phyloP scores from a whole-genome alignment of 2,329 filamentous ascomycete species.

The Paradendryphiella salina region DNA sequence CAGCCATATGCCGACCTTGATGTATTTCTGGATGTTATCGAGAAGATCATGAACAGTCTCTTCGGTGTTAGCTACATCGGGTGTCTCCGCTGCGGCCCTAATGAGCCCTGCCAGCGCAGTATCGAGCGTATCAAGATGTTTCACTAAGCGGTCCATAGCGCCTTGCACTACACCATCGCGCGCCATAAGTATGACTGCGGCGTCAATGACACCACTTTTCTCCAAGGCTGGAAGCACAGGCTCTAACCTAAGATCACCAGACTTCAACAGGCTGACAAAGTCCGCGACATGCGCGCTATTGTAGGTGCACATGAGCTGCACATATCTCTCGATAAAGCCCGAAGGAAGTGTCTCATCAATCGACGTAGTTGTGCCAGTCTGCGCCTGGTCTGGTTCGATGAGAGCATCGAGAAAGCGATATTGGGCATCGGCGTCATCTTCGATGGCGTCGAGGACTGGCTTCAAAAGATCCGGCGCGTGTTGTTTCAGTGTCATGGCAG shows the following conservation, averaged over 20 bases:
- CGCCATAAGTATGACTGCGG: slow-evolving; percentile 86
- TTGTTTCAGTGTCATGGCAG: slow-evolving; percentile 66
- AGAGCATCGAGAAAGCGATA: slow-evolving; percentile 77
- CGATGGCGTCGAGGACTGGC: slow-evolving; percentile 64
- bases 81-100: slow-evolving; percentile 60
- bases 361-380: neutral
- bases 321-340: slow-evolving; percentile 77
- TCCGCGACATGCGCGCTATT: slow-evolving; percentile 80
- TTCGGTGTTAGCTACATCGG: slow-evolving; percentile 61
- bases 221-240: slow-evolving; percentile 86
- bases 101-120: slow-evolving; percentile 76
- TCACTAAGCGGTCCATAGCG: slow-evolving; percentile 83
- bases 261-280: slow-evolving; percentile 76
- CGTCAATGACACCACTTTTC: slow-evolving; percentile 85
- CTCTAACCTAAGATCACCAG: slow-evolving; percentile 76
- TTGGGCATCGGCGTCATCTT: slow-evolving; percentile 65
- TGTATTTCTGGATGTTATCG: slow-evolving; percentile 81
- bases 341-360: slow-evolving; percentile 47
- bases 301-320: slow-evolving; percentile 88
- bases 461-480: slow-evolving; percentile 67
- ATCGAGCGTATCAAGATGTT: slow-evolving; percentile 78
- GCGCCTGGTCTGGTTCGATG: slow-evolving; percentile 62
- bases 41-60: slow-evolving; percentile 74
- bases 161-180: slow-evolving; percentile 80
- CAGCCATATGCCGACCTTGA: slow-evolving; percentile 91